Conservation (phyloP, 306 rosid genomes). For the Trifolium dubium region DNA sequence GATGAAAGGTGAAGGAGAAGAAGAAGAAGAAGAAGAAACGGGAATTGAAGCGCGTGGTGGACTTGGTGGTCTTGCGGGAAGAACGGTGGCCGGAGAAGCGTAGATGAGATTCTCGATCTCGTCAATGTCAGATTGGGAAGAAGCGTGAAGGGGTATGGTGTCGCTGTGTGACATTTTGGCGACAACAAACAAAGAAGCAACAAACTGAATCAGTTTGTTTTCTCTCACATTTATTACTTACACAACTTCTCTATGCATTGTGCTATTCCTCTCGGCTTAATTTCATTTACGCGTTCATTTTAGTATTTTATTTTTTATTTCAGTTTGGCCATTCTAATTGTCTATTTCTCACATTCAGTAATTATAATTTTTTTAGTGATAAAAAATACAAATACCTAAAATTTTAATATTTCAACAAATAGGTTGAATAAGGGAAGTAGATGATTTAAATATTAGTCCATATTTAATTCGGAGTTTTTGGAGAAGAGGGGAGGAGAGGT, state of each 20-base stretch:
- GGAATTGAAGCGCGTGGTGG: conserved; percentile 94
- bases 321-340: too few species aligned
- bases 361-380: too few species aligned
- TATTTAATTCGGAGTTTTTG: too few species aligned
- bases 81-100: conserved; percentile 70
- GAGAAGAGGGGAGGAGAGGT: too few species aligned
- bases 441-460: too few species aligned
- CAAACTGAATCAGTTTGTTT: not conserved
- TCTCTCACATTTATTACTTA: not conserved
- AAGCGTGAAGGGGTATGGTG: conserved; percentile 84
- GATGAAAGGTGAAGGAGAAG: conserved; percentile 38
- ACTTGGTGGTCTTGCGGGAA: conserved; percentile 73
- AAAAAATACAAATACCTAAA: too few species aligned
- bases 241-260: not conserved
- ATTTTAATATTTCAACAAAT: too few species aligned
- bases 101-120: conserved; percentile 97
- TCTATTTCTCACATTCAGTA: too few species aligned
- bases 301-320: too few species aligned
- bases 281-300: too few species aligned
- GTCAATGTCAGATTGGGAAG: conserved; percentile 96
- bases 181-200: not conserved
- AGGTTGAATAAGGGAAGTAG: too few species aligned
- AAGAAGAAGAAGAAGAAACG: conserved; percentile 54
- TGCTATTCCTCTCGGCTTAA: too few species aligned
- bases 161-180: conserved; percentile 84